Conservation (phyloP, 306 rosid species). For the Pterocarpus macrocarpus region DNA sequence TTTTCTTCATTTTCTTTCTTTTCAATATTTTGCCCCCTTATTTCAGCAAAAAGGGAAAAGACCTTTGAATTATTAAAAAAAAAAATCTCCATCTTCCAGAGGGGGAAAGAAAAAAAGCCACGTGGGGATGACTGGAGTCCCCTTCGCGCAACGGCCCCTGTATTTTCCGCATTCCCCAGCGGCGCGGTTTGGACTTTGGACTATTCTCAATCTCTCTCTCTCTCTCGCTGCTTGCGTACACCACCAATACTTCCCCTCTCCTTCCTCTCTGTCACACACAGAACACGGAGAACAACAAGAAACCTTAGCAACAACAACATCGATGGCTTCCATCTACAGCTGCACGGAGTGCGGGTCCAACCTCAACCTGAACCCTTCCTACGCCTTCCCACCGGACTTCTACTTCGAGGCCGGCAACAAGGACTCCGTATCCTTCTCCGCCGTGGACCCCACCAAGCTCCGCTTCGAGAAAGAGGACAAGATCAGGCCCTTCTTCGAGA, state of each 20-base stretch:
- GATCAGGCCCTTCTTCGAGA: constrained; percentile 84
- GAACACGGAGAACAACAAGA: too few species aligned
- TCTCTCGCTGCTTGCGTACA: not conserved
- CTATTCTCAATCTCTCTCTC: not conserved
- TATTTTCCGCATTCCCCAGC: too few species aligned
- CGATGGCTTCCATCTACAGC: constrained; percentile 74
- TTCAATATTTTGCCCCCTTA: too few species aligned
- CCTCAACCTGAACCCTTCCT: constrained; percentile 63
- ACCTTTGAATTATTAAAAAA: too few species aligned
- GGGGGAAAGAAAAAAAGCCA: too few species aligned
- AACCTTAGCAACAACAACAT: not conserved
- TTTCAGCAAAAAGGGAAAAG: too few species aligned
- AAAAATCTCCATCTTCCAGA: too few species aligned
- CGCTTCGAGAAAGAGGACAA: constrained; percentile 81
- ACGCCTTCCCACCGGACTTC: constrained; percentile 69
- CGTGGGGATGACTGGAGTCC: too few species aligned
- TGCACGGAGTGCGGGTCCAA: constrained; percentile 73
- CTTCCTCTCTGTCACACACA: not conserved
- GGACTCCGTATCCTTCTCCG: constrained; percentile 74
- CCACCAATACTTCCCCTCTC: not conserved
- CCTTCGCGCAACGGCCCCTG: too few species aligned
- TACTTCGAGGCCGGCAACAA: constrained; percentile 96
- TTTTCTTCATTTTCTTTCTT: too few species aligned
- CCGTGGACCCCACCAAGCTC: constrained; percentile 72
- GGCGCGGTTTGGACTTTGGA: constrained; percentile 11